Evolutionary conservation across 352 stramenopile species (phyloP).

Genomic region (Phytophthora sp.): DNA sequence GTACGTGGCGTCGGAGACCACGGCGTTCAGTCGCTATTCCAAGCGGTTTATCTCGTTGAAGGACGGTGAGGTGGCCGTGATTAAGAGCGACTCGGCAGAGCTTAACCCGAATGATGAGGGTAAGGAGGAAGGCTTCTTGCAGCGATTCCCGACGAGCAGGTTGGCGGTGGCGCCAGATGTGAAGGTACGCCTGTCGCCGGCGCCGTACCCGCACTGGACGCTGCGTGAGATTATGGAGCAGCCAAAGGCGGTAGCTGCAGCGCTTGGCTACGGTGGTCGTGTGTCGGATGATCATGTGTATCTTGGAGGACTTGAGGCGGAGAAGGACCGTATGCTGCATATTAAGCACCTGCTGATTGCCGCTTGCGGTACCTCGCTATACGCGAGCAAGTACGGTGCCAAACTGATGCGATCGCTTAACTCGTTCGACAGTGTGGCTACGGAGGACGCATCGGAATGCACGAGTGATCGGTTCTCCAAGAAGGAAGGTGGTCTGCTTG

Average conservation of each 20-base stretch:
- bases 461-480: slow-evolving; percentile 90
- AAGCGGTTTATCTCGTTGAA: slow-evolving; percentile 99
- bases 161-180: slow-evolving; percentile 93
- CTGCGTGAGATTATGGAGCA: slow-evolving; percentile 97
- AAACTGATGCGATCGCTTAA: slow-evolving; percentile 98
- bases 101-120: slow-evolving; percentile 90
- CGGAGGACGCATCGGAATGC: slow-evolving; percentile 93
- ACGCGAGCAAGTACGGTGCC: slow-evolving; percentile 95
- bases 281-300: slow-evolving; percentile 94
- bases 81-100: slow-evolving; percentile 93
- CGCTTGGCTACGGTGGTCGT: slow-evolving; percentile 94
- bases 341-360: slow-evolving; percentile 96
- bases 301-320: slow-evolving; percentile 92
- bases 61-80: slow-evolving; percentile 95
- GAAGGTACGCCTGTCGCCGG: slow-evolving; percentile 93
- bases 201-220: slow-evolving; percentile 97
- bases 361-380: slow-evolving; percentile 95
- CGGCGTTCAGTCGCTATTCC: slow-evolving; percentile 94
- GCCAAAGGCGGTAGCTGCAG: slow-evolving; percentile 94
- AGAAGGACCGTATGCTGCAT: slow-evolving; percentile 89
- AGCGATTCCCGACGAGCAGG: slow-evolving; percentile 87
- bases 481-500: slow-evolving; percentile 91
- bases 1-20: slow-evolving; percentile 97
- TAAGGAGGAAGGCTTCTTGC: slow-evolving; percentile 79
- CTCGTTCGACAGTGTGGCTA: slow-evolving; percentile 93